Conservation (phyloP, 129 eudicot species). For the Flaveria bidentis region DNA sequence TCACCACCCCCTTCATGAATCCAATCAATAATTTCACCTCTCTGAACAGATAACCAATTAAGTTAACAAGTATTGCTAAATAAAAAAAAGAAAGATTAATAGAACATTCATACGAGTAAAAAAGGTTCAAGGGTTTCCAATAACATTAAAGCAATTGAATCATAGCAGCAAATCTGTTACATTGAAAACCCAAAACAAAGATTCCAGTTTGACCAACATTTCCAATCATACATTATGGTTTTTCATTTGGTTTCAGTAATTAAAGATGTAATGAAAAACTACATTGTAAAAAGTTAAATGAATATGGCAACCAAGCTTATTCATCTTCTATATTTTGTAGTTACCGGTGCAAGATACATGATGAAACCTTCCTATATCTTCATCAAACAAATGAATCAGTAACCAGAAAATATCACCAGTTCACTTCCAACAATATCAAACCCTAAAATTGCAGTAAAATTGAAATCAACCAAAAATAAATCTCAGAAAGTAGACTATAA, state of each 20-base stretch:
- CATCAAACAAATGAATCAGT: not conserved
- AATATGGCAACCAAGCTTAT: not conserved
- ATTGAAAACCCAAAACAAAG: not conserved
- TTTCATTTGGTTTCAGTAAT: not conserved
- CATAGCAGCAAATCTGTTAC: slow-evolving; percentile 20
- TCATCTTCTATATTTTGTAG: not conserved
- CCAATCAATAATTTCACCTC: slow-evolving; percentile 78
- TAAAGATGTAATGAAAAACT: not conserved
- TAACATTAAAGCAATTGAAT: slow-evolving; percentile 3
- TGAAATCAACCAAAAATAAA: too few relatives aligned
- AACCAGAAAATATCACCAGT: not conserved
- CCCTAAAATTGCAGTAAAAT: not conserved
- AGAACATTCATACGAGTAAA: not conserved
- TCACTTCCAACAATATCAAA: not conserved
- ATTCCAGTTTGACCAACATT: not conserved
- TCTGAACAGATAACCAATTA: slow-evolving; percentile 46
- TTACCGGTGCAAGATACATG: not conserved
- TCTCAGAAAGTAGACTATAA: too few relatives aligned
- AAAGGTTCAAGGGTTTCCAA: not conserved
- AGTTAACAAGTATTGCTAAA: slow-evolving; percentile 4
- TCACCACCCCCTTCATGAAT: slow-evolving; percentile 83
- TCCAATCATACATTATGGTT: not conserved
- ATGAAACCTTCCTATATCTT: not conserved
- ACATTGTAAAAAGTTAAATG: not conserved
- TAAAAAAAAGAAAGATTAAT: not conserved